Percentiles rank a stretch among this genome's conserved stretches.
These are phyloP conservation scores for Grosmannia serpens DNA, from an alignment of 2,329 filamentous ascomycete genomes.

Conservation along the genomic window DNA sequence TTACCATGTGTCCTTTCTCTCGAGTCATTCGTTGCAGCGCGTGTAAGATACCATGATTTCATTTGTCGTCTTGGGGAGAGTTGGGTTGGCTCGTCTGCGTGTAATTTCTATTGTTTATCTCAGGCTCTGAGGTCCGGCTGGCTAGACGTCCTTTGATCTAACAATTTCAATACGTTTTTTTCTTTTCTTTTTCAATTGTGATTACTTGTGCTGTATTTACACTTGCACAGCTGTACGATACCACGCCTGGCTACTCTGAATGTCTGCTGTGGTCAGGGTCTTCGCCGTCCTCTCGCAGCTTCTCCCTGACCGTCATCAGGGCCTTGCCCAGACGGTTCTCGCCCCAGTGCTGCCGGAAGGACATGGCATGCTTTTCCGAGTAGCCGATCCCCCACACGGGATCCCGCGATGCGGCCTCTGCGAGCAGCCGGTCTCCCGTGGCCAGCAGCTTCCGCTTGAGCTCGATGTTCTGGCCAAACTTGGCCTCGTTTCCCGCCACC, in stretches of 20 bases:
- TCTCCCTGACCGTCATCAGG: conserved; percentile 42
- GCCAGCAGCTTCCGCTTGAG: conserved; percentile 30
- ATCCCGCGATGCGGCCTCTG: conserved; percentile 50
- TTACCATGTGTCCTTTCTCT: background rate
- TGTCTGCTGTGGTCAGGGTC: background rate
- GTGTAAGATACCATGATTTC: no score
- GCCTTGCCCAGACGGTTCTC: conserved; percentile 52
- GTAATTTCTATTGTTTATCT: no score
- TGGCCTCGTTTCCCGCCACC: conserved; percentile 50
- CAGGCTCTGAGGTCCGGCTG: no score
- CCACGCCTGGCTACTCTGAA: background rate
- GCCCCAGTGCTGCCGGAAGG: conserved; percentile 42
- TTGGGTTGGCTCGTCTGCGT: no score
- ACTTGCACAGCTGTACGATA: no score
- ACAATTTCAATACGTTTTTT: no score
- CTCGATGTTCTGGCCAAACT: conserved; percentile 33
- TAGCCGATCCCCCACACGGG: conserved; percentile 53
- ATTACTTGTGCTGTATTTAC: no score
- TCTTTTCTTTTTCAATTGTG: no score
- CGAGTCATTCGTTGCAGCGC: conserved; percentile 15
- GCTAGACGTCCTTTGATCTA: no score
- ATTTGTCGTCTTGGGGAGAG: no score
- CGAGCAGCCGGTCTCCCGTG: conserved; percentile 48
- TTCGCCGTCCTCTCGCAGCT: conserved; percentile 31
- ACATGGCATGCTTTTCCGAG: conserved; percentile 37